Conservation (phyloP, 306 rosid genomes). For the Citrullus mucosospermus region DNA sequence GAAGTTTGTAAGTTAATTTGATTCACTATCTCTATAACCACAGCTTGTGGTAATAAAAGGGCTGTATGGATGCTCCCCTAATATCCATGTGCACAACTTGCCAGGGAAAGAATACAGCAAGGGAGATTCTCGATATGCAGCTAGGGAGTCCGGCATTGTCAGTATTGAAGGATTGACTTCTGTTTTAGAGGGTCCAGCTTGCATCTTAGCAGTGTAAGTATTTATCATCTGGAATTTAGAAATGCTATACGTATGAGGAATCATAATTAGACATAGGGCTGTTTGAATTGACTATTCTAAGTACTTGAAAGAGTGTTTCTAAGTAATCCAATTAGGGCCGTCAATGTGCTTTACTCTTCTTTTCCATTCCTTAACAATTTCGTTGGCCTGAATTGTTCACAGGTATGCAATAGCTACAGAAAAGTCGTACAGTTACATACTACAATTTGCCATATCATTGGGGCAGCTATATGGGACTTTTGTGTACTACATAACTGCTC, state of each 20-base stretch:
- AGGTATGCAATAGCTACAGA: conserved; percentile 69
- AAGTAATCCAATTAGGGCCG: too few relatives aligned
- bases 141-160: conserved; percentile 56
- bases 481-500: conserved; percentile 54
- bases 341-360: too few relatives aligned
- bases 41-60: not conserved
- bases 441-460: conserved; percentile 73
- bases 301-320: too few relatives aligned
- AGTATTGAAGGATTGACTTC: conserved; percentile 66
- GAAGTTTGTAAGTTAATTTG: conserved; percentile 69
- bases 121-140: conserved; percentile 91
- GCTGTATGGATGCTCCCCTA: not conserved
- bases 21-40: not conserved
- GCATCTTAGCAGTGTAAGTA: conserved; percentile 77
- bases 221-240: not conserved
- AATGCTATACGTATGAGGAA: not conserved
- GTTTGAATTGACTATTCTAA: too few relatives aligned
- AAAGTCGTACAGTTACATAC: conserved; percentile 64
- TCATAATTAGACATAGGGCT: too few relatives aligned
- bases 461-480: conserved; percentile 76
- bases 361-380: not conserved
- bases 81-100: conserved; percentile 1
- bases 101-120: conserved; percentile 98
- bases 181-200: conserved; percentile 76
- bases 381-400: conserved; percentile 13